A percentile compares a stretch with the other conserved stretches of the same genome.
Evolutionary conservation across 2,329 filamentous ascomycete genomes (phyloP).

Genomic region (Paraconiothyrium brasiliense): DNA sequence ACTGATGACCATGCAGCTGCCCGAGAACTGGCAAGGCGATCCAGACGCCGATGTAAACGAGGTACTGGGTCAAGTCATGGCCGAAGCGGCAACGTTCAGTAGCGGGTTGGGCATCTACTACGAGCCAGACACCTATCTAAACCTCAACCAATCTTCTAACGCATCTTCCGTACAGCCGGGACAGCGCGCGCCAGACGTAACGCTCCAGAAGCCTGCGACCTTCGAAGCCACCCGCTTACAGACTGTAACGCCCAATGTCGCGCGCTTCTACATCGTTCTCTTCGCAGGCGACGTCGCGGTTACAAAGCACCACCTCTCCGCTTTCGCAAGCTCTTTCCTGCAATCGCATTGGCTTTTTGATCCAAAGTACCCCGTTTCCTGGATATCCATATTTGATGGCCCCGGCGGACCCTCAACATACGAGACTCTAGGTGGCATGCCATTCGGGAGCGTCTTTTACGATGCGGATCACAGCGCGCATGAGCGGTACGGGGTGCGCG

Average conservation of each 20-base stretch:
- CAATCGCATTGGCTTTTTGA: constrained; percentile 25
- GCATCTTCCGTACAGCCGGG: constrained; percentile 47
- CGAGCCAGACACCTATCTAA: constrained; percentile 48
- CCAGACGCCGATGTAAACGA: constrained; percentile 39
- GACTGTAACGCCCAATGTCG: constrained; percentile 55
- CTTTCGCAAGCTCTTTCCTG: constrained; percentile 23
- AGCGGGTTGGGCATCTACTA: constrained; percentile 46
- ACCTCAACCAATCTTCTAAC: constrained; percentile 23
- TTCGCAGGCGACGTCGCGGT: constrained; percentile 50
- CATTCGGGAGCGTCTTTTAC: constrained; percentile 50
- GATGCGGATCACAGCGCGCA: constrained; percentile 45
- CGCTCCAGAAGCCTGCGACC: constrained; percentile 57
- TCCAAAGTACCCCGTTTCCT: constrained; percentile 27
- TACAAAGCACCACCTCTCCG: constrained; percentile 21
- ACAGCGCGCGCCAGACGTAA: constrained; percentile 58
- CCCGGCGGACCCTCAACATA: constrained; percentile 39
- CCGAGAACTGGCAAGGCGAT: constrained; percentile 45
- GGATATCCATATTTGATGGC: constrained; percentile 39
- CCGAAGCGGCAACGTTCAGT: constrained; percentile 40
- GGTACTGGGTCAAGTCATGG: constrained; percentile 37
- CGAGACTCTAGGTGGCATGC: constrained; percentile 40
- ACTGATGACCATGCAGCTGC: constrained; percentile 47
- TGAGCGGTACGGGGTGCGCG: constrained; percentile 40
- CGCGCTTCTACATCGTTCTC: constrained; percentile 55
- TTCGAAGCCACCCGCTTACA: constrained; percentile 56